Base-by-base conservation (phyloP, 2,329 filamentous ascomycete genomes). In the Neopestalotiopsis sp. region DNA sequence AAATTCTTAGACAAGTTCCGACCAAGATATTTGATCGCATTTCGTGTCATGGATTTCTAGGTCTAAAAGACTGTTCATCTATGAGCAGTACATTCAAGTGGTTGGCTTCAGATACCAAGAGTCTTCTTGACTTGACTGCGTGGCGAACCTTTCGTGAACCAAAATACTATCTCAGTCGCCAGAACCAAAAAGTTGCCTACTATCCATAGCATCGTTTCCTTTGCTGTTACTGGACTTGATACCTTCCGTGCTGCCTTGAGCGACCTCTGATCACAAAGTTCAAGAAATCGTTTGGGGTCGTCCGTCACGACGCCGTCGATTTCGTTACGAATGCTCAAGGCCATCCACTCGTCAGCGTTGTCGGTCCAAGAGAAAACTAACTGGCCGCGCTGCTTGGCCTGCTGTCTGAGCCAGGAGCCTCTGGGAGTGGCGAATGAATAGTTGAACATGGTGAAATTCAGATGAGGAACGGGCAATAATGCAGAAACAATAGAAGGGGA, bases 291-390 rank as follows among this genome's bases (percentile, higher is more conserved):
- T 20, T 67, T 67, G 20, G 65, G 65, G 14, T 67, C 40, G 42
- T 67, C 65, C 34, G 65, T 67, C 14, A 67, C 52, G 14, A 67
- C 65, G 65, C 65, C 65, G 57, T 67, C 58, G 4, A 62, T 24
- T 14, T 56, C 58, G 40, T 67, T 67, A 3, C n/a, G 57, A 3
- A 67, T 45, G 42, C 65, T 67, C 3, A 24, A n/a, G 13, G 42
- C 57, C 65, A 67, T 67, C 65, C 65, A 67, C 12, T 62, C 65
- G 20, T 67, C 65, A 20, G 56, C 59, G 28, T 67, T 67, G 57
- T 67, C 65, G 14, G 65, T 45, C 65, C 65, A 67, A 20, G 65
- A 67, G 14, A 67, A 52, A 1, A 67, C 13, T 9, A 67, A 24
- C 12, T 57, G 65, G 5, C 24, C 38, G 1, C 52, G 20, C 6